Evolutionary conservation across 164 flowering plant genomes (phyloP).

Genomic region (Stephania cephalantha): DNA sequence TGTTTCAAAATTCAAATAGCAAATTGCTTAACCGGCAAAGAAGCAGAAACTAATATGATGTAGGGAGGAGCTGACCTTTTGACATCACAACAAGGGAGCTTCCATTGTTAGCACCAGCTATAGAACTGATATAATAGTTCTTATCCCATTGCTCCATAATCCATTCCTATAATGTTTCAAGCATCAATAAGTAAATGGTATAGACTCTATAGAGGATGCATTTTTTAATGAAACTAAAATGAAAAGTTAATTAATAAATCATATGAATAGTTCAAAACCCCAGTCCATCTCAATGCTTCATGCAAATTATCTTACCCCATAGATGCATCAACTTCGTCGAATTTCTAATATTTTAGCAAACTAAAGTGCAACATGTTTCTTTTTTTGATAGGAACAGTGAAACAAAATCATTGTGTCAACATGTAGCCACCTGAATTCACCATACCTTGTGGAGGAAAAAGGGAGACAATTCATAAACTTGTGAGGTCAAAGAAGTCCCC

Average conservation of each 20-base stretch:
- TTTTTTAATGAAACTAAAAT: background rate
- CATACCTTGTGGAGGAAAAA: slow-evolving; percentile 71
- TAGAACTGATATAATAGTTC: slow-evolving; percentile 71
- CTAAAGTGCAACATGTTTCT: background rate
- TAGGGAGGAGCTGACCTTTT: slow-evolving; percentile 45
- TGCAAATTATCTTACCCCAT: background rate
- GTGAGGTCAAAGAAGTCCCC: slow-evolving; percentile 70
- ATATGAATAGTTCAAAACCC: background rate
- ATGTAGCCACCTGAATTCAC: background rate
- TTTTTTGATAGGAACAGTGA: too few species aligned
- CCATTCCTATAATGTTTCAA: slow-evolving; percentile 55
- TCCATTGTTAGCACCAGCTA: slow-evolving; percentile 80
- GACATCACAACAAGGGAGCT: slow-evolving; percentile 93
- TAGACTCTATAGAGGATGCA: background rate
- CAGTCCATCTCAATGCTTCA: background rate
- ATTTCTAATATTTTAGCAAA: background rate
- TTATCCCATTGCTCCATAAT: slow-evolving; percentile 94
- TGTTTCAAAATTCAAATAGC: too few species aligned
- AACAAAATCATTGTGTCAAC: background rate
- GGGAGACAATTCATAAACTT: slow-evolving; percentile 74
- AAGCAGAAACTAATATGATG: background rate
- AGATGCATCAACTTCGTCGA: background rate
- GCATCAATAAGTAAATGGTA: slow-evolving; percentile 3
- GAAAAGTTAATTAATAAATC: background rate
- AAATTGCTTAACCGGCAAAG: too few species aligned